Evolutionary conservation across 225 moss, liverwort and hornwort species (phyloP).

Genomic region (Pseudoscleropodium purum): DNA sequence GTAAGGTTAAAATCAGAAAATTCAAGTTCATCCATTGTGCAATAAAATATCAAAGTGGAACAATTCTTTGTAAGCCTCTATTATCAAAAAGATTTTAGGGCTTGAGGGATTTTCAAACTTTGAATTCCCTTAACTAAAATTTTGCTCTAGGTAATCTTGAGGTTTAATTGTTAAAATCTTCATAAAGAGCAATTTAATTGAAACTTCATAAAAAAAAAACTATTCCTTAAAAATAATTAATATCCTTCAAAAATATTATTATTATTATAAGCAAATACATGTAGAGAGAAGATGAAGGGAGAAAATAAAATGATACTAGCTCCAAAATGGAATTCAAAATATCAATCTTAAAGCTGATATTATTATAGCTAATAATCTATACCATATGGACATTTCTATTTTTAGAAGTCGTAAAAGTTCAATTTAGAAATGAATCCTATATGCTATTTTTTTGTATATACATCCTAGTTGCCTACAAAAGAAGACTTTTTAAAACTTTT

Average conservation of each 20-base stretch:
- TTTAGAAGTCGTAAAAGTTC: not conserved
- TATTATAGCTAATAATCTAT: not conserved
- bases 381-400: rapidly evolving
- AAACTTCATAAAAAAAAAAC: not conserved
- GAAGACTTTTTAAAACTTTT: not conserved
- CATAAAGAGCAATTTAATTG: not conserved
- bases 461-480: rapidly evolving
- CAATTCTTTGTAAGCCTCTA: too few relatives aligned
- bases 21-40: too few relatives aligned
- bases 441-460: not conserved
- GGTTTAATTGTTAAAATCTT: not conserved
- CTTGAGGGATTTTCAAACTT: not conserved
- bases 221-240: too few relatives aligned
- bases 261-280: not conserved
- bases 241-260: not conserved
- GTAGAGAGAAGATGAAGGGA: not conserved
- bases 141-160: not conserved
- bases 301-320: not conserved
- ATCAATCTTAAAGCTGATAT: rapidly evolving
- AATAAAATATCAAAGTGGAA: too few relatives aligned
- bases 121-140: rapidly evolving
- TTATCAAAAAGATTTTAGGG: too few relatives aligned
- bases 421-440: not conserved
- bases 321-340: not conserved
- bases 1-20: too few relatives aligned